These are phyloP conservation scores for Pleurotus tuoliensis DNA, from an alignment of 768 basidiomycete genomes.

Conservation along the genomic window DNA sequence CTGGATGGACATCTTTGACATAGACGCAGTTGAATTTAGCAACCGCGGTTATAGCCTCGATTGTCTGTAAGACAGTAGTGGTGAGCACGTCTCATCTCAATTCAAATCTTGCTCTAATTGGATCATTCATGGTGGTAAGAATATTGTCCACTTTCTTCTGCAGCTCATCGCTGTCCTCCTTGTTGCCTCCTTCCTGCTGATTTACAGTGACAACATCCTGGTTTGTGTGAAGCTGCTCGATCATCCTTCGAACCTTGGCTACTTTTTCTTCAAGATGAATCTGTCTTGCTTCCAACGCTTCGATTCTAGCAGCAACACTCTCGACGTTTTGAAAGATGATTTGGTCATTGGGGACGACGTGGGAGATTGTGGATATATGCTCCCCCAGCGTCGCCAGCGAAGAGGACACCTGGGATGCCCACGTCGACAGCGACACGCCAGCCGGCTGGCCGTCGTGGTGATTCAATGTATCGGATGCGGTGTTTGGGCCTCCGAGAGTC, in stretches of 20 bases:
- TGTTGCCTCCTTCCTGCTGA: neutral
- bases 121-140: neutral
- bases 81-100: neutral
- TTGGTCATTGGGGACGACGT: neutral
- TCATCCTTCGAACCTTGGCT: neutral
- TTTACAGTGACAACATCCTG: too few relatives aligned
- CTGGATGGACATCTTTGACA: constrained; percentile 8
- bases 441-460: neutral
- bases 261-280: neutral
- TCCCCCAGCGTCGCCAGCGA: constrained; percentile 5
- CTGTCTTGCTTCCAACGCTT: constrained; percentile 1
- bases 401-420: neutral
- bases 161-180: neutral
- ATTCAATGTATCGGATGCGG: neutral
- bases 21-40: neutral
- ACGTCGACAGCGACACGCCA: neutral
- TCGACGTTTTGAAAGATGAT: neutral
- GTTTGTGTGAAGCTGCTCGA: neutral
- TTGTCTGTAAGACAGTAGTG: neutral
- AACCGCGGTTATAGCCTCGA: constrained; percentile 5
- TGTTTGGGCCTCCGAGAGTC: neutral
- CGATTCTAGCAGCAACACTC: neutral
- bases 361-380: constrained; percentile 4
- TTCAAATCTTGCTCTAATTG: neutral
- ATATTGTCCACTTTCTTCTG: neutral